Evolutionary conservation across 2,329 filamentous ascomycete species (phyloP), one percentile per base, ranked within the genome.

Genomic region (Phaeoacremonium minimum): DNA sequence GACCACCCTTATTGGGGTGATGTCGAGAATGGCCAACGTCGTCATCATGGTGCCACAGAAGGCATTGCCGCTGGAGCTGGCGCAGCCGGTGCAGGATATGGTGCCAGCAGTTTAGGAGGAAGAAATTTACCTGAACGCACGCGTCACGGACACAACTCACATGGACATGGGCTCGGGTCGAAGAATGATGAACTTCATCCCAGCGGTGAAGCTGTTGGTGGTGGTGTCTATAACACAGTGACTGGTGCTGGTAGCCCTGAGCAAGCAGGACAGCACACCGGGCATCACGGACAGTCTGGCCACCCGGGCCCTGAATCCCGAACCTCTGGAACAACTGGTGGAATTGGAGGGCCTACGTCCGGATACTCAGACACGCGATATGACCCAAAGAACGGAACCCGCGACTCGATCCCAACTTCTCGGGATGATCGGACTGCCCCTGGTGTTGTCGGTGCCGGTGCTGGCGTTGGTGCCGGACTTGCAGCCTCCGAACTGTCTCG

Each of bases 1-100:
- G 40, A 40, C 4, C 29, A 16, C 14, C 8, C 26, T 9, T 43
- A 43, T 18, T 43, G 41, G 41, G 41, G 41, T 15, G 35, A 43
- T 16, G n/a, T 43, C 7, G n/a, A 33, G 5, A 22, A 30, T 5
- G 33, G 19, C 14, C 40, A 42, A 3, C 12, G 16, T 7, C 17
- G 29, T 19, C 38, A 41, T 14, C 22, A 26, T 9, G 16, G 16
- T n/a, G 18, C 18, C 9, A 32, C 32, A 15, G 28, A 32, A 5
- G 33, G n/a, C n/a, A n/a, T n/a, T n/a, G n/a, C n/a, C n/a, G n/a
- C n/a, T n/a, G n/a, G n/a, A n/a, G n/a, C n/a, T n/a, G n/a, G n/a
- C n/a, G n/a, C n/a, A n/a, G n/a, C n/a, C n/a, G n/a, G n/a, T n/a
- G n/a, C n/a, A n/a, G n/a, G n/a, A n/a, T n/a, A n/a, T n/a, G n/a